Percentiles rank a stretch among this genome's conserved stretches.
Conservation (phyloP, 1,284 basidiomycete species). For the Schizopora paradoxa region DNA sequence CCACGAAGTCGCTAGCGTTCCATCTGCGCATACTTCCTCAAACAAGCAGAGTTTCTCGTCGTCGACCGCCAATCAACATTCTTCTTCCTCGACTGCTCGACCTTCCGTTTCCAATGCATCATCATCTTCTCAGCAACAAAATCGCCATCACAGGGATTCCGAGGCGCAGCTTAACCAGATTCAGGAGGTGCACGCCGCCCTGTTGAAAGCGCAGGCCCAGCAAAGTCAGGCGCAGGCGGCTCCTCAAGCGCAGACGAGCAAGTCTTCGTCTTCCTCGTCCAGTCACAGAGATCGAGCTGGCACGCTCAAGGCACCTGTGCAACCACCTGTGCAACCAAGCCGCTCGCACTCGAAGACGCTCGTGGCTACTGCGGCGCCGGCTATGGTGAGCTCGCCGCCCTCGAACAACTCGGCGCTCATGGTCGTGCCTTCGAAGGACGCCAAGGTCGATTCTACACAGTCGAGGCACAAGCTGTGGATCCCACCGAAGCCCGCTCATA, state of each 20-base stretch:
- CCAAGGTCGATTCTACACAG: not conserved
- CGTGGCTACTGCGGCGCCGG: not conserved
- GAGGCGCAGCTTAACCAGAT: conserved; percentile 5
- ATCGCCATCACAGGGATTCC: not conserved
- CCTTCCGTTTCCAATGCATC: no score
- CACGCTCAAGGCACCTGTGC: not conserved
- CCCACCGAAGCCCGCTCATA: conserved; percentile 18
- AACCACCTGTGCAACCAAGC: no score
- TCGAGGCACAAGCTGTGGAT: conserved; percentile 15
- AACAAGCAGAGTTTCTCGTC: conserved; percentile 1
- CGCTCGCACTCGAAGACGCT: not conserved
- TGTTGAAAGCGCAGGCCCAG: not conserved
- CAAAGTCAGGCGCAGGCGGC: conserved; percentile 1
- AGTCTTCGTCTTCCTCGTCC: not conserved
- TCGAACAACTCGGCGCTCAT: not conserved
- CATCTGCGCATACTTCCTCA: not conserved
- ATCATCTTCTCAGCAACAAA: not conserved
- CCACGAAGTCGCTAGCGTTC: no score
- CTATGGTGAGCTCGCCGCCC: not conserved
- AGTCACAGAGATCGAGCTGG: not conserved
- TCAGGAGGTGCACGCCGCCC: not conserved
- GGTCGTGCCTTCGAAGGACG: not conserved
- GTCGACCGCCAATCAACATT: not conserved
- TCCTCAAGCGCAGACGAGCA: not conserved
- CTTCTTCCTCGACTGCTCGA: not conserved